Percentiles rank a stretch among this genome's conserved stretches.
Evolutionary conservation across 148 eudicot genomes (phyloP).

Genomic region (Cornus suecica): DNA sequence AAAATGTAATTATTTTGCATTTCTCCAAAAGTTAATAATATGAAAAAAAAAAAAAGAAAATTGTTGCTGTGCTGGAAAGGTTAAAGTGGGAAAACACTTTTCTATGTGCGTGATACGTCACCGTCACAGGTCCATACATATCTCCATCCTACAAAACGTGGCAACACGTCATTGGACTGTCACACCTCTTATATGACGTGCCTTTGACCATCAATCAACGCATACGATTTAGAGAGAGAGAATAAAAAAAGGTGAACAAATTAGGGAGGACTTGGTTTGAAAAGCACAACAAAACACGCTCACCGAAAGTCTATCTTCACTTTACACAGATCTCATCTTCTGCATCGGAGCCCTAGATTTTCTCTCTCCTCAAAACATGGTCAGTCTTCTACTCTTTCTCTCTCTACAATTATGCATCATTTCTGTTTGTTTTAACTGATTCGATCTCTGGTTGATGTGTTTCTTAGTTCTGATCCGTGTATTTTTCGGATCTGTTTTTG

Average conservation of each 20-base stretch:
- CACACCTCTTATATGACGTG: background rate
- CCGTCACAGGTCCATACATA: background rate
- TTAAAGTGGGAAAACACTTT: too few relatives aligned
- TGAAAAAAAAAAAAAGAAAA: too few relatives aligned
- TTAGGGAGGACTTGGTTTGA: background rate
- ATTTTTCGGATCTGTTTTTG: background rate
- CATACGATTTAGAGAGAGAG: constrained; percentile 7
- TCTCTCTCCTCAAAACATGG: constrained; percentile 15
- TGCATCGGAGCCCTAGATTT: constrained; percentile 13
- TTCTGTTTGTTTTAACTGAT: background rate
- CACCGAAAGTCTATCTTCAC: background rate
- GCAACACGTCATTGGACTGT: background rate
- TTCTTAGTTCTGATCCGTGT: background rate
- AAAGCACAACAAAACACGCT: background rate
- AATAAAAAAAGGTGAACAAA: background rate
- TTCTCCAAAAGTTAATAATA: too few relatives aligned
- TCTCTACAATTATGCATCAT: background rate
- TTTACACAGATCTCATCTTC: background rate
- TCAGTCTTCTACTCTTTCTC: background rate
- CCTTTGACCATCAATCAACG: background rate
- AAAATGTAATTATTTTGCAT: too few relatives aligned
- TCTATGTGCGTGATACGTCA: background rate
- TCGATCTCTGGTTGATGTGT: background rate
- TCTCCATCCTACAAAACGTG: background rate
- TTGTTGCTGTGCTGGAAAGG: too few relatives aligned